Conservation (phyloP, 1,284 basidiomycete genomes). For the Malassezia dermatis region DNA sequence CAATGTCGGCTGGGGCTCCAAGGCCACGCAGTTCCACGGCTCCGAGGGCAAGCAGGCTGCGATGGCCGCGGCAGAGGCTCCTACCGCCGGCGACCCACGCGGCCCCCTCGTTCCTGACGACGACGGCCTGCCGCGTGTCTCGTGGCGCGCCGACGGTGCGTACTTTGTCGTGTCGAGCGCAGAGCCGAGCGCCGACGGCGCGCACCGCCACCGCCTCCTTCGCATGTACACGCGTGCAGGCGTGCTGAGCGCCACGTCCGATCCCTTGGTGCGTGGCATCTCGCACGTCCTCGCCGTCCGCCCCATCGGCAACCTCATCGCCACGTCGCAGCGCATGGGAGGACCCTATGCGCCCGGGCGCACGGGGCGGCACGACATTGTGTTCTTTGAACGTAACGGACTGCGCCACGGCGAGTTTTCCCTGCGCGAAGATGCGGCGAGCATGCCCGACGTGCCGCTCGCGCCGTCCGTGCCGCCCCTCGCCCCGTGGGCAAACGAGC, state of each 20-base stretch:
- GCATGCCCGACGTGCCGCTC: slow-evolving; percentile 35
- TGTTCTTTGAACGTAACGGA: slow-evolving; percentile 93
- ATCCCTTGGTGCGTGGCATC: slow-evolving; percentile 64
- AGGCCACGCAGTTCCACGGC: slow-evolving; percentile 94
- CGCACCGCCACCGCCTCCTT: slow-evolving; percentile 61
- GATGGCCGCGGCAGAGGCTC: slow-evolving; percentile 51
- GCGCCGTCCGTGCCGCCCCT: slow-evolving; percentile 16
- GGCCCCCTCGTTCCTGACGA: slow-evolving; percentile 56
- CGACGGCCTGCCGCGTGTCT: slow-evolving; percentile 63
- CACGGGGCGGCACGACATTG: slow-evolving; percentile 63
- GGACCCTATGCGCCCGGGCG: slow-evolving; percentile 48
- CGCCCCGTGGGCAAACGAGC: slow-evolving; percentile 25
- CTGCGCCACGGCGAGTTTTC: slow-evolving; percentile 80
- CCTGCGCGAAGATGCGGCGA: slow-evolving; percentile 54
- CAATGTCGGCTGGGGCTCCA: slow-evolving; percentile 95
- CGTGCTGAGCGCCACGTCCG: slow-evolving; percentile 70
- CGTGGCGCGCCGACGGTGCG: slow-evolving; percentile 84
- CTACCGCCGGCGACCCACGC: slow-evolving; percentile 35
- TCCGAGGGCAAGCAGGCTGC: slow-evolving; percentile 82
- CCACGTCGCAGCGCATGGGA: slow-evolving; percentile 69
- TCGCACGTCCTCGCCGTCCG: slow-evolving; percentile 75
- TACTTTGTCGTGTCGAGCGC: slow-evolving; percentile 76
- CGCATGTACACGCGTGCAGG: slow-evolving; percentile 55
- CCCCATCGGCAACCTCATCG: slow-evolving; percentile 75
- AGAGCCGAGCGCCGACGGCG: slow-evolving; percentile 41